Base-by-base conservation (phyloP, 2,329 filamentous ascomycete genomes). In the Hymenoscyphus scutula region DNA sequence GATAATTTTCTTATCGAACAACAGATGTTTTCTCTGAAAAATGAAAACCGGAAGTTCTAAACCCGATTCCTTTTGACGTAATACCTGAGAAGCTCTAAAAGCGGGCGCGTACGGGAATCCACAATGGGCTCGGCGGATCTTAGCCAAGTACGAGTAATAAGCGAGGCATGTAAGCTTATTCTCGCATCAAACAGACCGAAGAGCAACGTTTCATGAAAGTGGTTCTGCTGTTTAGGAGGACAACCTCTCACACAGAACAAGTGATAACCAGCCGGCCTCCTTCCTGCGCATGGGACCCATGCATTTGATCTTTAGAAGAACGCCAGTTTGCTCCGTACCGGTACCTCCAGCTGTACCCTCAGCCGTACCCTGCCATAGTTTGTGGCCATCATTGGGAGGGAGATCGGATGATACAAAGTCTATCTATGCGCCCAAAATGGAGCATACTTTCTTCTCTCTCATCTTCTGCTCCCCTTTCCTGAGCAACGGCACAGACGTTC, bases 401-500 rank as follows among this genome's bases (percentile, higher is more conserved):
- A 29, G 17, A 56, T 45, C 51, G 37, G 27, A 55, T 27, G 51
- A 60, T 62, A 62, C 30, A 62, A 58, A 58, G 37, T 37, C 45
- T 19, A 19, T 25, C 45, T 23, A 19, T 32, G 11, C 41, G 48
- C 53, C 62, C 59, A 58, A 29, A 8, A 64, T 64, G 58, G 17
- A 53, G 17, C 7, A 38, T 38, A 17, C 10, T 27, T 41, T 53
- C 30, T 51, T 48, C 17, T 3, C n/a, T 51, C 45, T 25, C 45
- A 5, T n/a, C 38, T 23, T 23, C 11, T 37, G 11, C 27, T 15
- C 37, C 13, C 29, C 41, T 17, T 56, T 15, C 17, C 8, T 23
- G n/a, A 45, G 58, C 30, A 63, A 60, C 32, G 45, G 41, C 27
- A 63, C 34, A 29, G 62, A 57, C n/a, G 19, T 45, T 53, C 5